Evolutionary conservation across 78 protist genomes (phyloP).

Genomic region (Anaeramoeba flamelloides): DNA sequence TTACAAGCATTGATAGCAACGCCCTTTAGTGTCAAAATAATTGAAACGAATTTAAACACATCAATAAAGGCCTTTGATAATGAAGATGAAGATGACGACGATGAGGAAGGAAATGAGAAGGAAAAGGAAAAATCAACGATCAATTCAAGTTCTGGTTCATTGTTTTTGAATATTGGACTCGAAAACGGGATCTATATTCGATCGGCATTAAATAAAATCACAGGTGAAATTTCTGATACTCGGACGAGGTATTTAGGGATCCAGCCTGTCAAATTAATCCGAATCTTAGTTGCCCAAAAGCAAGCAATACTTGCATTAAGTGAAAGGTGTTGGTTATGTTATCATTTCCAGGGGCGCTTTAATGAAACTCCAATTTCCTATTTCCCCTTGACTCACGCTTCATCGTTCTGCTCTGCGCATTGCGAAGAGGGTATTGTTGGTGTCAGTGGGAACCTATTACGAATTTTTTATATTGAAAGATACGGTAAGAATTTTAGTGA

Average conservation of each 20-base stretch:
- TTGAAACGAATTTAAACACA: too few relatives aligned
- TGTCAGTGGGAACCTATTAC: conserved; percentile 45
- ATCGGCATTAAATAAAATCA: conserved; percentile 40
- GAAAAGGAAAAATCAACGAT: too few relatives aligned
- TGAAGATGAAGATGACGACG: too few relatives aligned
- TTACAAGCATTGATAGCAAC: too few relatives aligned
- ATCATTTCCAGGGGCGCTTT: conserved; percentile 23
- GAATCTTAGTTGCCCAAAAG: conserved; percentile 16
- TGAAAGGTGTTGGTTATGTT: conserved; percentile 61
- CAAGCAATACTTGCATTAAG: conserved; percentile 72
- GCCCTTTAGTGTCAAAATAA: too few relatives aligned
- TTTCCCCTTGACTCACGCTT: conserved; percentile 53
- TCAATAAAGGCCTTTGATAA: too few relatives aligned
- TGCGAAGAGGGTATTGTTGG: conserved; percentile 82
- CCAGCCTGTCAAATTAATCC: conserved; percentile 43
- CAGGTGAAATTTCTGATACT: conserved; percentile 69
- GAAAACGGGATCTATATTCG: conserved; percentile 76
- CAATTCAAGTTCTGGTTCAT: too few relatives aligned
- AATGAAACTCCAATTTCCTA: conserved; percentile 3
- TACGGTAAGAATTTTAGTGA: conserved; percentile 65
- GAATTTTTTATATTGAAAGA: conserved; percentile 48
- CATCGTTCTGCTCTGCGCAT: conserved; percentile 56
- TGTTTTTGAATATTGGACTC: conserved; percentile 61
- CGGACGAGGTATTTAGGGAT: conserved; percentile 63
- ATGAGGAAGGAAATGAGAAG: too few relatives aligned